Percentiles rank a stretch among this genome's conserved stretches.
phyloP scores from a whole-genome alignment of 257 asterid genomes.

The Nicotiana obtusifolia region DNA sequence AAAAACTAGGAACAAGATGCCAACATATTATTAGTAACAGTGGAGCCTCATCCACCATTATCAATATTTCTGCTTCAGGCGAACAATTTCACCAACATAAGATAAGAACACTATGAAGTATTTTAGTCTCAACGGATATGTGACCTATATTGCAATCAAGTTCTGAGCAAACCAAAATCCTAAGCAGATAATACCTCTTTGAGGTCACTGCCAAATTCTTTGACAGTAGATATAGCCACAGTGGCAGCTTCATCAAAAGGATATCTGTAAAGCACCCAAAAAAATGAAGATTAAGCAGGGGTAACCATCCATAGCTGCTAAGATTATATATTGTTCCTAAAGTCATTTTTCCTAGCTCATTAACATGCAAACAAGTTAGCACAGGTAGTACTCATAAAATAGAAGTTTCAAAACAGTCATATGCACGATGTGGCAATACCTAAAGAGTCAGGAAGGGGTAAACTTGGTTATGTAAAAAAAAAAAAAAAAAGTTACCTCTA shows the following conservation, averaged over 20 bases:
- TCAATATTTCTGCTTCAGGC: background rate
- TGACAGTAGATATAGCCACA: conserved; percentile 75
- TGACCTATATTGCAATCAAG: background rate
- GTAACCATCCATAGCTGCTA: background rate
- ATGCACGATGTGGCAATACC: background rate
- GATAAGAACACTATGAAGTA: background rate
- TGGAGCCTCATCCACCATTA: conserved; percentile 3
- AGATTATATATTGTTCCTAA: background rate
- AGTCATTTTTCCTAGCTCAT: background rate
- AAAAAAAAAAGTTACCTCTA: background rate
- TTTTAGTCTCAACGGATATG: background rate
- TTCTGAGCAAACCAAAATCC: background rate
- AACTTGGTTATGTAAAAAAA: background rate
- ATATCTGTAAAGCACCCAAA: conserved; percentile 42
- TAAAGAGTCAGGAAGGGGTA: background rate
- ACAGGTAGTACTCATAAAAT: background rate
- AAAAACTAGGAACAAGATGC: background rate
- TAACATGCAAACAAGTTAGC: background rate
- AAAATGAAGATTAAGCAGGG: conserved; percentile 5
- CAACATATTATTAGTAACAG: background rate
- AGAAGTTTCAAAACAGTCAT: background rate
- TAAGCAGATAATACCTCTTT: conserved; percentile 57
- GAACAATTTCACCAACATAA: background rate
- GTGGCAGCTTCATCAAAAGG: conserved; percentile 89
- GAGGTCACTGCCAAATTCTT: conserved; percentile 52